phyloP scores from a whole-genome alignment of 305 asterid genomes.

The Caryopteris hybrid region DNA sequence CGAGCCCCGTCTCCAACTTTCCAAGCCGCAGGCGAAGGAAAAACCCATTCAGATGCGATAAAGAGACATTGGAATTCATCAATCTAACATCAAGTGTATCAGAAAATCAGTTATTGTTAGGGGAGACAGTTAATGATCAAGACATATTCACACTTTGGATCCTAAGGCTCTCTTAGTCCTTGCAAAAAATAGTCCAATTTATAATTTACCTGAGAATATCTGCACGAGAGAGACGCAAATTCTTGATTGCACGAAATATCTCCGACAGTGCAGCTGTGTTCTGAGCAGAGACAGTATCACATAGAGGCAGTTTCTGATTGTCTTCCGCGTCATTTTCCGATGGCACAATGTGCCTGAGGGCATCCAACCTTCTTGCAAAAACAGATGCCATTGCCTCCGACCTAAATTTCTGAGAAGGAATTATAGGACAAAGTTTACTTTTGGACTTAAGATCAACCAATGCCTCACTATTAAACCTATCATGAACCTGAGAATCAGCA shows the following conservation, averaged over 20 bases:
- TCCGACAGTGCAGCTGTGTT: conserved; percentile 22
- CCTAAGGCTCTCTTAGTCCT: too few relatives aligned
- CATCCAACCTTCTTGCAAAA: conserved; percentile 55
- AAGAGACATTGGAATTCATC: conserved; percentile 37
- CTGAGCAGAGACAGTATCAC: conserved; percentile 15
- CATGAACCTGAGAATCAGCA: too few relatives aligned
- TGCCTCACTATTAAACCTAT: conserved; percentile 16
- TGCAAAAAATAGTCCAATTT: neutral
- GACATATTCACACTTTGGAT: neutral
- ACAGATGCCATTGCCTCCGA: conserved; percentile 45
- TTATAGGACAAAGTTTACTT: conserved; percentile 13
- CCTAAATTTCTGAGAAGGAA: conserved; percentile 24
- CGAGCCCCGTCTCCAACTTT: conserved; percentile 43
- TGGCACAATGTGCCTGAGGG: conserved; percentile 39
- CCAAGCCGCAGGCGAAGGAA: conserved; percentile 61
- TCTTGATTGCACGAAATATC: conserved; percentile 51
- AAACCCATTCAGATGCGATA: conserved; percentile 45
- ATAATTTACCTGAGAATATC: conserved; percentile 54
- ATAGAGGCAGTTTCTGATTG: conserved; percentile 8
- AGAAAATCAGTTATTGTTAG: neutral
- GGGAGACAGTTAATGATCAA: neutral
- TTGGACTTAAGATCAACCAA: conserved; percentile 28
- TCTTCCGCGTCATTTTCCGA: conserved; percentile 20
- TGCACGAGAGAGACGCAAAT: conserved; percentile 56
- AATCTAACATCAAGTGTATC: conserved; percentile 31